Evolutionary conservation across 495 filamentous ascomycete genomes (phyloP).

Genomic region (Neurospora africana): DNA sequence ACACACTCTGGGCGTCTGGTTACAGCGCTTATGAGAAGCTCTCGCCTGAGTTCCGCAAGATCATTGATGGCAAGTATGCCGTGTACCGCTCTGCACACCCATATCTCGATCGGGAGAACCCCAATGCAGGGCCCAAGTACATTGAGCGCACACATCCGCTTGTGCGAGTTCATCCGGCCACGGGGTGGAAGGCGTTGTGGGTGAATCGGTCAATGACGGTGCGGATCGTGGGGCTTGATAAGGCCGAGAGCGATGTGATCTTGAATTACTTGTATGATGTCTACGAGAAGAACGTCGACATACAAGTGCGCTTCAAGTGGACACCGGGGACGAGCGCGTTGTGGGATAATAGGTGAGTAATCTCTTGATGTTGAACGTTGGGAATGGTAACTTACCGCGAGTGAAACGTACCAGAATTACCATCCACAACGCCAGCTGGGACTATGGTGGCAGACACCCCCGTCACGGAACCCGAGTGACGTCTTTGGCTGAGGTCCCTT

Average conservation of each 20-base stretch:
- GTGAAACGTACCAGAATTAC: constrained; percentile 39
- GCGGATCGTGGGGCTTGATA: constrained; percentile 53
- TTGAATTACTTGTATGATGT: constrained; percentile 56
- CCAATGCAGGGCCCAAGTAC: constrained; percentile 49
- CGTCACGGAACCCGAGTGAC: constrained; percentile 55
- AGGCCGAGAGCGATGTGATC: constrained; percentile 57
- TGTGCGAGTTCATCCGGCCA: constrained; percentile 60
- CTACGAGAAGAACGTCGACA: constrained; percentile 55
- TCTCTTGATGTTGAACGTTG: neutral
- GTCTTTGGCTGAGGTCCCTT: constrained; percentile 55
- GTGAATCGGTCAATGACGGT: constrained; percentile 58
- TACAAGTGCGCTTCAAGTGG: constrained; percentile 59
- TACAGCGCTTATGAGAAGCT: constrained; percentile 65
- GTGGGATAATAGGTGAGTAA: constrained; percentile 51
- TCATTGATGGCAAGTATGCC: constrained; percentile 58
- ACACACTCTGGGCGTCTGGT: constrained; percentile 63
- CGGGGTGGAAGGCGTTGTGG: constrained; percentile 61
- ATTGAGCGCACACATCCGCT: constrained; percentile 58
- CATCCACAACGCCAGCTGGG: constrained; percentile 59
- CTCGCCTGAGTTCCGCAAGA: constrained; percentile 55
- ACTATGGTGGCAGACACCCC: constrained; percentile 52
- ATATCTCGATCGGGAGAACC: constrained; percentile 55
- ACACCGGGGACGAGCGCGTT: constrained; percentile 48
- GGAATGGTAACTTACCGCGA: neutral
- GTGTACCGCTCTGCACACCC: constrained; percentile 57